Percentiles rank a stretch among this genome's conserved stretches.
Conservation (phyloP, 2,329 filamentous ascomycete species). For the Nothomitra cinnamomea region DNA sequence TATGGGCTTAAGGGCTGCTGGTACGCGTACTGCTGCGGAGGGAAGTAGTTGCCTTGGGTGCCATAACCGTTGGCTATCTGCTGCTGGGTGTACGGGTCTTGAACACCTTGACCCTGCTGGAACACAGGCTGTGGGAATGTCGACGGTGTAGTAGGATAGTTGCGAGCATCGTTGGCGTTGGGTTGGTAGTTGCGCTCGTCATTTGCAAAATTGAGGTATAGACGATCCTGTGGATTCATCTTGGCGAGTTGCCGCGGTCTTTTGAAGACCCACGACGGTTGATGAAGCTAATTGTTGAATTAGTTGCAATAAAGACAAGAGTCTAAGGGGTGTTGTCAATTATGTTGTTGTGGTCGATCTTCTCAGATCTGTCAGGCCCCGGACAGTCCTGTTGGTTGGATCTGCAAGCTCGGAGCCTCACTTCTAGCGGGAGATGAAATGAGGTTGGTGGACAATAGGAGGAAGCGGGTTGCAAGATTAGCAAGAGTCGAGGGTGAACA, state of each 20-base stretch:
- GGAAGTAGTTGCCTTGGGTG: slow-evolving; percentile 10
- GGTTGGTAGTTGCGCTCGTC: slow-evolving; percentile 46
- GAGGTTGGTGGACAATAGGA: background rate
- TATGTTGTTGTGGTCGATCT: background rate
- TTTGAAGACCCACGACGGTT: background rate
- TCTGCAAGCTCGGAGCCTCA: background rate
- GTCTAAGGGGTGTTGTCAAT: background rate
- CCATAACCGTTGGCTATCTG: slow-evolving; percentile 24
- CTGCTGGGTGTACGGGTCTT: slow-evolving; percentile 20
- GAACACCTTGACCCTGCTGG: slow-evolving; percentile 16
- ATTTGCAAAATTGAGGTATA: slow-evolving; percentile 50
- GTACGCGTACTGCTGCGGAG: background rate
- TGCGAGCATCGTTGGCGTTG: slow-evolving; percentile 36
- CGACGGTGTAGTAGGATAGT: slow-evolving; percentile 78
- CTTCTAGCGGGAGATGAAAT: background rate
- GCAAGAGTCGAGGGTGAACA: background rate
- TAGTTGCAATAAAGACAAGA: background rate
- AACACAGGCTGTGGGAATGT: slow-evolving; percentile 86
- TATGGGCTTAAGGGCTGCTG: slow-evolving; percentile 10
- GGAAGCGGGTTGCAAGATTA: background rate
- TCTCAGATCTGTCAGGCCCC: background rate
- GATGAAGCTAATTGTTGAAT: background rate
- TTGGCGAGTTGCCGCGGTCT: background rate
- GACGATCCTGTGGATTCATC: slow-evolving; percentile 24
- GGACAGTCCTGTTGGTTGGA: background rate